These are phyloP conservation scores for Microbotryum silenes-acaulis DNA, from an alignment of 1,284 basidiomycete species.

Conservation along the genomic window DNA sequence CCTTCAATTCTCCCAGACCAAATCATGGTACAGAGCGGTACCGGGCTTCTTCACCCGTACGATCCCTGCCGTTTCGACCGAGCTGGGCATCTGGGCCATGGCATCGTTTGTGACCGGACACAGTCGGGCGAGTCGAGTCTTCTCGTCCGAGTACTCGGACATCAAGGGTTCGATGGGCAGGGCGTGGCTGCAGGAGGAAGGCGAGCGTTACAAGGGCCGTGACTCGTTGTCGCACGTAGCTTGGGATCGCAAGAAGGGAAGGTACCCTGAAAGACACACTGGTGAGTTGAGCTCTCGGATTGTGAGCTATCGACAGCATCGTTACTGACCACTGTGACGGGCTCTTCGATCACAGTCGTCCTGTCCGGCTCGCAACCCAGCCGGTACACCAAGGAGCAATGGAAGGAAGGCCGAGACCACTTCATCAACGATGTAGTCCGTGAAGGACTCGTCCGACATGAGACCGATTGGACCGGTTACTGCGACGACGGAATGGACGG, in stretches of 20 bases:
- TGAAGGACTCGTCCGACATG: constrained; percentile 20
- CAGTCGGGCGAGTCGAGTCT: constrained; percentile 12
- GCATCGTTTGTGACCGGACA: constrained; percentile 17
- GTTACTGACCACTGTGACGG: neutral
- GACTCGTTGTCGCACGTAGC: constrained; percentile 16
- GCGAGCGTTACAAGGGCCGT: constrained; percentile 15
- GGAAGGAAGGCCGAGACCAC: neutral
- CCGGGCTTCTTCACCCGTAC: constrained; percentile 17
- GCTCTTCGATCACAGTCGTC: neutral
- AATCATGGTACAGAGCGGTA: constrained; percentile 5
- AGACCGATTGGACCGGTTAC: constrained; percentile 21
- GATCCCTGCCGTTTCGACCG: constrained; percentile 14
- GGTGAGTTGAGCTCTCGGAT: constrained; percentile 6
- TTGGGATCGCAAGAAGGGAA: constrained; percentile 17
- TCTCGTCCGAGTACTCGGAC: constrained; percentile 12
- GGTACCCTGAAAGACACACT: constrained; percentile 28
- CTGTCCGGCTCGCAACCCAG: neutral
- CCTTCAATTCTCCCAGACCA: neutral
- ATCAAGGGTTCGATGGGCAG: constrained; percentile 21
- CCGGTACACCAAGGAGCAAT: constrained; percentile 6
- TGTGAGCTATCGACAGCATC: neutral
- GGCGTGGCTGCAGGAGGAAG: constrained; percentile 18
- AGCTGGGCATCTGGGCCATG: constrained; percentile 17
- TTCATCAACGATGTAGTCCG: constrained; percentile 27
- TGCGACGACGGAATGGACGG: constrained; percentile 4